Evolutionary conservation across 2,329 filamentous ascomycete species (phyloP).

Genomic region (Shiraia sp.): DNA sequence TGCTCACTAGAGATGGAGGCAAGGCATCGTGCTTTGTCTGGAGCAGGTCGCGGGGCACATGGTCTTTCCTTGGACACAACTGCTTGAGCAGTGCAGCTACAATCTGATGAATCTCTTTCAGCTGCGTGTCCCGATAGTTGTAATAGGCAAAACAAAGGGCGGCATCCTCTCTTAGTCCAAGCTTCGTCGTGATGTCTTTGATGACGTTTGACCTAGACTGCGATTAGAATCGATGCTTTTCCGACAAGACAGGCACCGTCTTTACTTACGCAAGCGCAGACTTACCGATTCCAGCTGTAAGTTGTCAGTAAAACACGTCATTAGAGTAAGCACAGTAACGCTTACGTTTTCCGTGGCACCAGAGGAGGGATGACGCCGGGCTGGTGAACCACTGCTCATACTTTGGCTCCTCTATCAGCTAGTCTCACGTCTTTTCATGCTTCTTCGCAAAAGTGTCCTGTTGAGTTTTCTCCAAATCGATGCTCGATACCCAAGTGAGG

Average conservation of each 20-base stretch:
- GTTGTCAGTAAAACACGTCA: slow-evolving; percentile 3
- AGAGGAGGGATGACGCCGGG: slow-evolving; percentile 15
- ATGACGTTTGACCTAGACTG: slow-evolving; percentile 21
- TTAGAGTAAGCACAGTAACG: not conserved
- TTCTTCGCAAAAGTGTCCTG: slow-evolving; percentile 19
- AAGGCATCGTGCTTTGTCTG: slow-evolving; percentile 9
- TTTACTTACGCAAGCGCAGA: slow-evolving; percentile 21
- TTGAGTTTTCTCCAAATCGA: slow-evolving; percentile 24
- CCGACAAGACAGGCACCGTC: not conserved
- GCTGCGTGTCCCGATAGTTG: slow-evolving; percentile 16
- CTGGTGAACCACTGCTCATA: slow-evolving; percentile 19
- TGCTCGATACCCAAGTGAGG: slow-evolving; percentile 20
- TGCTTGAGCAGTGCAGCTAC: slow-evolving; percentile 16
- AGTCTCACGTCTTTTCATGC: slow-evolving; percentile 19
- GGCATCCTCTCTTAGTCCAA: slow-evolving; percentile 9
- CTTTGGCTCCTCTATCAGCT: slow-evolving; percentile 14
- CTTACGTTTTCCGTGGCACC: slow-evolving; percentile 28
- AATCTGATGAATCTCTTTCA: slow-evolving; percentile 6
- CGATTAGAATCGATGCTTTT: not conserved
- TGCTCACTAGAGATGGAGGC: slow-evolving; percentile 10
- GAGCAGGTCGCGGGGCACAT: slow-evolving; percentile 9
- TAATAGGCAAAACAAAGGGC: slow-evolving; percentile 26
- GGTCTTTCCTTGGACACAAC: slow-evolving; percentile 9
- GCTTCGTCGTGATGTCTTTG: slow-evolving; percentile 18
- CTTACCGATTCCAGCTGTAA: slow-evolving; percentile 26